Evolutionary conservation across 441 rosid species (phyloP).

Genomic region (Geranium incanum): DNA sequence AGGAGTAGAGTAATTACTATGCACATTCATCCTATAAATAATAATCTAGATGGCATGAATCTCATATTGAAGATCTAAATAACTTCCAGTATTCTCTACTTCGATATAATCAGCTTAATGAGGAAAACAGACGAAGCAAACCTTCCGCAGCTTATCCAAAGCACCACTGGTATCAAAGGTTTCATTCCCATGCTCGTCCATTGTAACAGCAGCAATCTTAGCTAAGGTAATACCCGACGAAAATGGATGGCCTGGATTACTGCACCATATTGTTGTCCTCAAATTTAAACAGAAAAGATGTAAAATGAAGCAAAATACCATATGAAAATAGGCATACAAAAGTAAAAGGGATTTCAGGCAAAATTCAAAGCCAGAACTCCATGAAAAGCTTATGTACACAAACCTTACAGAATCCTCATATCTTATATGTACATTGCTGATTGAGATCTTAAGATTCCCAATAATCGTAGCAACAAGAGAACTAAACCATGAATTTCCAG

Average conservation of each 20-base stretch:
- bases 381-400: constrained; percentile 25
- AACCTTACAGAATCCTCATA: constrained; percentile 88
- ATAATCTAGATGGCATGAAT: background rate
- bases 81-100: background rate
- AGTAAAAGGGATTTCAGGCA: constrained; percentile 7
- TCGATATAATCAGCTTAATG: constrained; percentile 1
- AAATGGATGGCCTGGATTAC: constrained; percentile 85
- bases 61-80: background rate
- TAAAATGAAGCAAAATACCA: constrained; percentile 16
- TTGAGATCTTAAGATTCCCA: constrained; percentile 92
- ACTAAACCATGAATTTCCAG: constrained; percentile 92
- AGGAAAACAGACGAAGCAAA: constrained; percentile 30
- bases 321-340: constrained; percentile 2
- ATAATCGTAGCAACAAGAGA: constrained; percentile 87
- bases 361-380: constrained; percentile 12
- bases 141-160: constrained; percentile 88
- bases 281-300: constrained; percentile 23
- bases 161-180: constrained; percentile 98
- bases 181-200: constrained; percentile 94
- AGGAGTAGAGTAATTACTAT: background rate
- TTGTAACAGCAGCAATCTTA: constrained; percentile 96
- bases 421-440: constrained; percentile 95
- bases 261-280: constrained; percentile 28
- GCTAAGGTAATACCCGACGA: constrained; percentile 88
- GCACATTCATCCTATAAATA: background rate